A percentile compares a stretch with the other conserved stretches of the same genome.
Conservation (phyloP, 2,329 filamentous ascomycete species). For the Calonectria crousiana region DNA sequence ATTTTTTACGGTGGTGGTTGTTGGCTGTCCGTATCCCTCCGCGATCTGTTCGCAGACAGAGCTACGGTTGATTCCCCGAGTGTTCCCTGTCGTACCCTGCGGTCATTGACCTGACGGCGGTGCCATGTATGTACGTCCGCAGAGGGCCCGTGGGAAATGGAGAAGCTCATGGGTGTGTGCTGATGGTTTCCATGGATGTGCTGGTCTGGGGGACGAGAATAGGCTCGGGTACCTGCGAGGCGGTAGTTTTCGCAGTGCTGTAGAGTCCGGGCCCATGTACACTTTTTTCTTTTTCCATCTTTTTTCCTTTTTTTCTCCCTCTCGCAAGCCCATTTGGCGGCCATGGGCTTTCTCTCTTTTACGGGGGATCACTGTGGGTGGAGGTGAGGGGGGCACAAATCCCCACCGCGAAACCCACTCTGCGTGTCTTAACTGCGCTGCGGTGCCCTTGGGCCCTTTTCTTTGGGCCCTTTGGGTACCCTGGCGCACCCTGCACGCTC, state of each 20-base stretch:
- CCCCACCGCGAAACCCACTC: conserved; percentile 4
- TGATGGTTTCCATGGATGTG: conserved; percentile 4
- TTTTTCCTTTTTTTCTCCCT: not conserved
- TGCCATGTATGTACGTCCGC: not conserved
- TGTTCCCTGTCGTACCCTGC: not conserved
- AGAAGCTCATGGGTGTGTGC: not conserved
- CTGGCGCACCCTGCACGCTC: not conserved
- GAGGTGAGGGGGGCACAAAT: not conserved
- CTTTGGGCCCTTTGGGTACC: not conserved
- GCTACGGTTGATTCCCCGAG: not conserved
- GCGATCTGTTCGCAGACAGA: conserved; percentile 16
- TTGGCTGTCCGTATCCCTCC: conserved; percentile 5
- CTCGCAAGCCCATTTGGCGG: not conserved
- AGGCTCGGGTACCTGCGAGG: not conserved
- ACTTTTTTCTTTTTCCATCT: not conserved
- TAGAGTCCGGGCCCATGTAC: not conserved
- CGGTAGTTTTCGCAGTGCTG: not conserved
- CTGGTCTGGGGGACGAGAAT: not conserved
- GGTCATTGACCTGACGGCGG: not conserved
- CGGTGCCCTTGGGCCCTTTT: not conserved
- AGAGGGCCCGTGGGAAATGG: conserved; percentile 10
- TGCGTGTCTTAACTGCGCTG: conserved; percentile 1
- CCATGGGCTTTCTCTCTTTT: not conserved
- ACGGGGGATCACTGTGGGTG: conserved; percentile 7
- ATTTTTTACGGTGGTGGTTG: conserved; percentile 8